Percentiles rank a stretch among this genome's conserved stretches.
These are phyloP conservation scores for Penicillium sclerotigenum DNA, from an alignment of 2,329 filamentous ascomycete species.

Conservation along the genomic window DNA sequence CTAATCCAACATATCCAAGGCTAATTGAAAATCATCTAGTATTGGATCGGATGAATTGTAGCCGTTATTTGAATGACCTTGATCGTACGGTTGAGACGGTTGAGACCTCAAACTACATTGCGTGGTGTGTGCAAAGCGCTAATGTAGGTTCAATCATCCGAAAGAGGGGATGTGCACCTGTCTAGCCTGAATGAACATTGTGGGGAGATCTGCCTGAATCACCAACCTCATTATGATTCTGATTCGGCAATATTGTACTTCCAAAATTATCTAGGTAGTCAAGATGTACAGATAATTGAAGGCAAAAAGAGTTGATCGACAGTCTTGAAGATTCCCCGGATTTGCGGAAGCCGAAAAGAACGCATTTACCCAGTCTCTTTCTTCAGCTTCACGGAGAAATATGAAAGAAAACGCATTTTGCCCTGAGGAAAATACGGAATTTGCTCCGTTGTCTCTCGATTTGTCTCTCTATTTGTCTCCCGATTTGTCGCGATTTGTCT, in stretches of 20 bases:
- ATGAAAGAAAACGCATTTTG: constrained; percentile 3
- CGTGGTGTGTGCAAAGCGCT: not conserved
- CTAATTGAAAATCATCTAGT: not conserved
- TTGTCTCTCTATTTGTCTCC: not conserved
- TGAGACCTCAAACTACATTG: not conserved
- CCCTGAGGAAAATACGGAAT: constrained; percentile 11
- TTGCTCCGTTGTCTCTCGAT: constrained; percentile 4
- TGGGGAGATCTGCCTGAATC: not conserved
- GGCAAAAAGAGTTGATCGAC: not conserved
- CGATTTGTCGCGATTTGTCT: not conserved
- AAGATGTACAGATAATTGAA: not conserved
- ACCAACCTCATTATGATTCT: not conserved
- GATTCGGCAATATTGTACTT: not conserved
- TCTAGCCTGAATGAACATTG: not conserved
- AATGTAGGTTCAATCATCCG: not conserved
- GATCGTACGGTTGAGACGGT: not conserved
- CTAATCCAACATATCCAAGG: not conserved
- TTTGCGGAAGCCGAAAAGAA: not conserved
- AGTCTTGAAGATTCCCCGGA: not conserved
- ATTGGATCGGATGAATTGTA: not conserved
- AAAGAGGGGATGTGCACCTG: not conserved
- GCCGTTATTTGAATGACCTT: no score
- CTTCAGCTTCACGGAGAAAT: not conserved
- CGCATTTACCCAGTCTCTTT: constrained; percentile 5
- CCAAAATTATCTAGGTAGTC: no score